Evolutionary conservation across 768 basidiomycete species (phyloP), one percentile per base, ranked within the genome.

Genomic region (Suillus sp.): DNA sequence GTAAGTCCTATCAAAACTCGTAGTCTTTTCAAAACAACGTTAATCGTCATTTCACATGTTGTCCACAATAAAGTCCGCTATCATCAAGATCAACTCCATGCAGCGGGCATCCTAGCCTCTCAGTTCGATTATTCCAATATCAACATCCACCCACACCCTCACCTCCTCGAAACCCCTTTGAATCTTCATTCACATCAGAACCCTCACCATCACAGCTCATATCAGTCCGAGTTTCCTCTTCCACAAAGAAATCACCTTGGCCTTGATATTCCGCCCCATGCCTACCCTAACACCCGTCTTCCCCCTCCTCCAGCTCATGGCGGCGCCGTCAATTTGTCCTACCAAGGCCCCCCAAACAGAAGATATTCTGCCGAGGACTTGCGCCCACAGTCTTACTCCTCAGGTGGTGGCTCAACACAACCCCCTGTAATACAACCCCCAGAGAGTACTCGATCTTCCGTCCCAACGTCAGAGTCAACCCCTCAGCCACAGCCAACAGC

Each of bases 61-160:
- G 77, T 76, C 72, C 71, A 72, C 77, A 82, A 87, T 80, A 84
- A 89, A 91, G 90, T 85, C 86, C 90, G 88, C 79, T 90, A 82
- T 80, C 82, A 81, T 35, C 64, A 68, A 38, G 78, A 77, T 74
- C 69, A 76, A 59, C 67, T 73, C 70, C 79, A 74, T 73, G 78
- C 83, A 64, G 77, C 80, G 51, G 77, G 75, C 70, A 80, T 82
- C 58, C 80, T 83, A 70, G 75, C 80, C 61, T 80, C 82, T 16
- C 81, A 82, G 73, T 86, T 83, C 77, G 81, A 82, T 75, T 84
- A 84, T 65, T 68, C 65, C 48, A 67, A 77, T 58, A 74, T 81
- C 72, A 68, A 38, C 37, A 25, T 38, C 22, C 82, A 81, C 73
- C 37, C 47, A 1, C 58, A 54, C 0, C 78, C 79, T 66, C 84